Evolutionary conservation across 148 eudicot species (phyloP).

Genomic region (Oxyria digyna): DNA sequence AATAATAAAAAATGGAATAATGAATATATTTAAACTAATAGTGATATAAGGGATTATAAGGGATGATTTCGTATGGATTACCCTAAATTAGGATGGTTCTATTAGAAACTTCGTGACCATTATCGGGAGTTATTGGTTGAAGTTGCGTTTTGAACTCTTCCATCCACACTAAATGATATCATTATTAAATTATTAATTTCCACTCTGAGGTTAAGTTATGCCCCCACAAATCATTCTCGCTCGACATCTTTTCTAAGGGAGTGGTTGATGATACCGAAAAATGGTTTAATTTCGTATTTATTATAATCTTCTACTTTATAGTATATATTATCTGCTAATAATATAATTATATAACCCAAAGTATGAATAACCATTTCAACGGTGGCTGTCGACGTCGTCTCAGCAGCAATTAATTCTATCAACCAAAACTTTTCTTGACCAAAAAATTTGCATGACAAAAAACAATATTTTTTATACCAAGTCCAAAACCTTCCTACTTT

Average conservation of each 20-base stretch:
- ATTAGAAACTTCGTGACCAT: too few relatives aligned
- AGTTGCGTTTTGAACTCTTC: conserved; percentile 6
- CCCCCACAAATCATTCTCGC: conserved; percentile 2
- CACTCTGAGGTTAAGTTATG: neutral
- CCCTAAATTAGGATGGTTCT: too few relatives aligned
- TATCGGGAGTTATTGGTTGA: conserved; percentile 1
- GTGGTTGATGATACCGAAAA: conserved; percentile 1
- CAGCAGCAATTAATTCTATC: neutral
- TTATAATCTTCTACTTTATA: too few relatives aligned
- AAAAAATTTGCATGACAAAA: neutral
- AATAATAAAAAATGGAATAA: too few relatives aligned
- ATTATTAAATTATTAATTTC: neutral
- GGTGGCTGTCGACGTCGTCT: neutral
- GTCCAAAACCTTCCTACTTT: neutral
- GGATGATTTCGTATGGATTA: too few relatives aligned
- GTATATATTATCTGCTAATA: too few relatives aligned
- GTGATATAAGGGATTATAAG: too few relatives aligned
- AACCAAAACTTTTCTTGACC: neutral
- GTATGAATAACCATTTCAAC: neutral
- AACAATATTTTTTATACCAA: neutral
- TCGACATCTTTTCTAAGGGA: neutral
- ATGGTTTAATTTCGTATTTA: too few relatives aligned
- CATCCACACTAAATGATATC: neutral
- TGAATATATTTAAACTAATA: too few relatives aligned
- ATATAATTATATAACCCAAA: neutral